phyloP scores from a whole-genome alignment of 345 rosid genomes.

The Acer campestre region DNA sequence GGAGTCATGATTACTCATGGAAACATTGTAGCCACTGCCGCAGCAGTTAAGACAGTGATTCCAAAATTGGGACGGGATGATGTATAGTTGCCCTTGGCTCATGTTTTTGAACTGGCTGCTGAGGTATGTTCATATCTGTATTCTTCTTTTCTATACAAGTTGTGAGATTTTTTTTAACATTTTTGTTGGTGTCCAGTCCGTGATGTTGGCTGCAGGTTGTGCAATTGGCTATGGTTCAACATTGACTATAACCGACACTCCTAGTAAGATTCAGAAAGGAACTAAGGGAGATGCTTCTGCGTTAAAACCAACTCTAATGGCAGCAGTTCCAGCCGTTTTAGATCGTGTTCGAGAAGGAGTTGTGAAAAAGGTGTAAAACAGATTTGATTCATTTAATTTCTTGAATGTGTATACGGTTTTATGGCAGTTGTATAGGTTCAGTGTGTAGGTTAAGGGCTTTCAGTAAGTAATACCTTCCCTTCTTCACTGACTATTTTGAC shows the following conservation, averaged over 20 bases:
- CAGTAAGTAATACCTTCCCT: neutral
- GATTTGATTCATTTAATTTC: neutral
- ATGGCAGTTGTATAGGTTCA: neutral
- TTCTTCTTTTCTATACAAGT: conserved; percentile 13
- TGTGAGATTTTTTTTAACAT: conserved; percentile 25
- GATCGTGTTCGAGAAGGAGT: conserved; percentile 90
- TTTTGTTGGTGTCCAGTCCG: conserved; percentile 50
- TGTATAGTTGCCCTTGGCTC: conserved; percentile 86
- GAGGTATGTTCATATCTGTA: conserved; percentile 50
- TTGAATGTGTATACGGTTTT: neutral
- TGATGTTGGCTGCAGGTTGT: conserved; percentile 65
- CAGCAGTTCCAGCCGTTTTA: conserved; percentile 88
- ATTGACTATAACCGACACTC: conserved; percentile 77
- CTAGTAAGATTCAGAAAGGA: conserved; percentile 82
- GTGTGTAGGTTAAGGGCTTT: neutral
- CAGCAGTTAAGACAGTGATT: conserved; percentile 73
- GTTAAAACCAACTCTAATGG: conserved; percentile 78
- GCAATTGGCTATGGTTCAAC: conserved; percentile 91
- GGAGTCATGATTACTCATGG: conserved; percentile 96
- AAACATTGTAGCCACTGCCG: conserved; percentile 76
- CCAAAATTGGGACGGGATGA: conserved; percentile 59
- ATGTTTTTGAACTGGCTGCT: conserved; percentile 91
- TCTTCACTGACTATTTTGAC: conserved; percentile 12
- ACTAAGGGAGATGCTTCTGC: conserved; percentile 88
- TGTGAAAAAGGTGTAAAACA: conserved; percentile 57